These are phyloP conservation scores for Magnolia kwangsiensis DNA, from an alignment of 164 flowering plant genomes.

Conservation along the genomic window DNA sequence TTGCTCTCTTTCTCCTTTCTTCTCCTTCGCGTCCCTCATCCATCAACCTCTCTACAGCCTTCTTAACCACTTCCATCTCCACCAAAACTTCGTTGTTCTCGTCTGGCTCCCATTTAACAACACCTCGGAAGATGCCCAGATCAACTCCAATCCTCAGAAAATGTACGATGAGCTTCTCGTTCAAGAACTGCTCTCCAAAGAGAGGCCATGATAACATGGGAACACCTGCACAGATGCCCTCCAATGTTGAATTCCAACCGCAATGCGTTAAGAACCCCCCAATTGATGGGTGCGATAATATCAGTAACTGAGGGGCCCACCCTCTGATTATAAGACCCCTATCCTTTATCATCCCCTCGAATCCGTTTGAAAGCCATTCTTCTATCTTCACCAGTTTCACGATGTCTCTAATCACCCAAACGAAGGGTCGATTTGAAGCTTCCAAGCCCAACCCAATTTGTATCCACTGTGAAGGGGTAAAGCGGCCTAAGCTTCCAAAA, in stretches of 20 bases:
- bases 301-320: conserved; percentile 70
- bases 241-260: conserved; percentile 69
- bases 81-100: conserved; percentile 20
- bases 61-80: conserved; percentile 20
- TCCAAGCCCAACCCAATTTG: conserved; percentile 57
- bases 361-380: conserved; percentile 37
- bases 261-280: conserved; percentile 63
- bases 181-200: conserved; percentile 53
- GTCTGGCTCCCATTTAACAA: conserved; percentile 36
- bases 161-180: conserved; percentile 49
- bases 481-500: conserved; percentile 37
- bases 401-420: conserved; percentile 39
- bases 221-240: conserved; percentile 43
- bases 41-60: conserved; percentile 36
- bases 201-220: conserved; percentile 68
- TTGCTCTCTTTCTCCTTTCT: conserved; percentile 31
- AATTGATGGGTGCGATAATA: conserved; percentile 44
- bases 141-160: conserved; percentile 9
- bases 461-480: conserved; percentile 27
- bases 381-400: conserved; percentile 23
- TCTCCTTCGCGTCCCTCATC: conserved; percentile 33
- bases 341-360: conserved; percentile 43
- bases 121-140: neutral
- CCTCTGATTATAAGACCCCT: conserved; percentile 53
- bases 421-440: conserved; percentile 41